A percentile compares a stretch with the other conserved stretches of the same genome.
These are phyloP conservation scores for Colletotrichum spinosum DNA, from an alignment of 2,329 filamentous ascomycete species.

Conservation along the genomic window DNA sequence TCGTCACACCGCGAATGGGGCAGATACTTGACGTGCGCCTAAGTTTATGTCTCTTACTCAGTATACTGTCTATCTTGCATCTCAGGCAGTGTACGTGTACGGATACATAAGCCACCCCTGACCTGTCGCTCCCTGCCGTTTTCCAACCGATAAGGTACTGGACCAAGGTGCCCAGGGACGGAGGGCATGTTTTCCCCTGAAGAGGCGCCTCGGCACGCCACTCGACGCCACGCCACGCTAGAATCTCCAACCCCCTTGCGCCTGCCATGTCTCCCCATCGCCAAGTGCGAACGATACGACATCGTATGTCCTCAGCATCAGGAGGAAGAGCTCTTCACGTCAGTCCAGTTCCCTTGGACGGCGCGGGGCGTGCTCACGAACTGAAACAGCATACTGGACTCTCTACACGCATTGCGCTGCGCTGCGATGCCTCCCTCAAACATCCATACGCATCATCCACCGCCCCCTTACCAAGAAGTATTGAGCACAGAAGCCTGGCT, in stretches of 20 bases:
- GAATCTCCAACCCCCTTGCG: constrained; percentile 5
- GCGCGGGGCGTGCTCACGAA: too few species aligned
- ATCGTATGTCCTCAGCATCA: constrained; percentile 5
- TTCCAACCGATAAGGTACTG: background rate
- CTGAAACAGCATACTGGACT: too few species aligned
- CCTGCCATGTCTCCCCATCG: background rate
- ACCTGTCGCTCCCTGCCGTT: too few species aligned
- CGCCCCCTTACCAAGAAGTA: background rate
- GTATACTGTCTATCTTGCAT: too few species aligned
- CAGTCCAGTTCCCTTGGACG: too few species aligned
- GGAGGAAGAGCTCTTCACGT: constrained; percentile 5
- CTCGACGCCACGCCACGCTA: constrained; percentile 14
- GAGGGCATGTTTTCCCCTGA: constrained; percentile 29
- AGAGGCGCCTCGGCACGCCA: background rate
- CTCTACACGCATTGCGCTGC: too few species aligned
- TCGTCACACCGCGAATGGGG: too few species aligned
- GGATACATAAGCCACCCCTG: too few species aligned
- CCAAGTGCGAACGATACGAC: background rate
- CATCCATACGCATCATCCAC: background rate
- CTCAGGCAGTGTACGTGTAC: too few species aligned
- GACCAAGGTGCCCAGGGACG: constrained; percentile 2
- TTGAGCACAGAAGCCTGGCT: constrained; percentile 5
- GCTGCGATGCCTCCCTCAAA: background rate
- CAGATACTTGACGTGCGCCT: constrained; percentile 10
- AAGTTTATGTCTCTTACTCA: background rate